Percentiles rank a stretch among this genome's conserved stretches.
These are phyloP conservation scores for Choiromyces venosus DNA, from an alignment of 495 filamentous ascomycete species.

Conservation along the genomic window DNA sequence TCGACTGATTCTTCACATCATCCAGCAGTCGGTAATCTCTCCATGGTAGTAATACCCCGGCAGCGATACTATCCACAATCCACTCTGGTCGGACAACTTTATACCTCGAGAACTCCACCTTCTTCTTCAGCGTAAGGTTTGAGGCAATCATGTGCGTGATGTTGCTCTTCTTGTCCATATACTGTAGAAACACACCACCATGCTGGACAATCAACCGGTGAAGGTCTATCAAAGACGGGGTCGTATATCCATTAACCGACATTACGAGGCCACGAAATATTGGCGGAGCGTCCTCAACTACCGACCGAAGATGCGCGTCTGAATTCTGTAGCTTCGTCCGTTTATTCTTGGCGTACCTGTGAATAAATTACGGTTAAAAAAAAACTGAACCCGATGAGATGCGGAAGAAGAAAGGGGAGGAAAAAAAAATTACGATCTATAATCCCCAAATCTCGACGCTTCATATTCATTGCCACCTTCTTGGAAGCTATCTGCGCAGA, in stretches of 20 bases:
- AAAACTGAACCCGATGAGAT: too few species aligned
- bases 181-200: slow-evolving; percentile 89
- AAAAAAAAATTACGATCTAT: slow-evolving; percentile 52
- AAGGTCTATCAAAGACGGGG: slow-evolving; percentile 80
- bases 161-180: slow-evolving; percentile 86
- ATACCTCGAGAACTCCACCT: slow-evolving; percentile 75
- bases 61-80: slow-evolving; percentile 81
- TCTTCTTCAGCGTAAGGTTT: slow-evolving; percentile 83
- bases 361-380: neutral
- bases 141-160: slow-evolving; percentile 94
- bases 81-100: slow-evolving; percentile 94
- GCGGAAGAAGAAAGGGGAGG: neutral
- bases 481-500: slow-evolving; percentile 10
- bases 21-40: slow-evolving; percentile 72
- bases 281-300: slow-evolving; percentile 57
- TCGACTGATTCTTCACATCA: slow-evolving; percentile 66
- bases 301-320: slow-evolving; percentile 68
- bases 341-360: slow-evolving; percentile 76
- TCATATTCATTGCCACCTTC: slow-evolving; percentile 91
- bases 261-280: slow-evolving; percentile 88
- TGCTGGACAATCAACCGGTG: slow-evolving; percentile 79
- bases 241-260: slow-evolving; percentile 88
- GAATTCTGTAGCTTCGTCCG: slow-evolving; percentile 94
- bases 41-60: slow-evolving; percentile 78
- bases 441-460: slow-evolving; percentile 77